A percentile compares a stretch with the other conserved stretches of the same genome.
Conservation (phyloP, 23 red algal species). For the Gracilaria domingensis region DNA sequence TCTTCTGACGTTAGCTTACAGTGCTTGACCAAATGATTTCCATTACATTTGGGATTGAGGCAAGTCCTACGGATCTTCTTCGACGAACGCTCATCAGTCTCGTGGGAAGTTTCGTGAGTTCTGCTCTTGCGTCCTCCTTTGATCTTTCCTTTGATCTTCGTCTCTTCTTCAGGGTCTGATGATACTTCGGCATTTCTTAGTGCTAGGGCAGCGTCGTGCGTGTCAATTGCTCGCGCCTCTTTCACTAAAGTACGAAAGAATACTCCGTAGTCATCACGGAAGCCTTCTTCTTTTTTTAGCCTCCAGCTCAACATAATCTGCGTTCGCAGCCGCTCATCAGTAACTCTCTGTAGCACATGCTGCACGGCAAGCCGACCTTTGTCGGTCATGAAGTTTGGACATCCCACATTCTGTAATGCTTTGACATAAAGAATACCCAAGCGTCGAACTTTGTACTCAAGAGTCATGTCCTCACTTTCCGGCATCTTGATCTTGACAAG, state of each 20-base stretch:
- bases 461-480: background rate
- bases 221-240: background rate
- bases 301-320: background rate
- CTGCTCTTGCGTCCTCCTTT: too few relatives aligned
- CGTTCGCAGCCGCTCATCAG: background rate
- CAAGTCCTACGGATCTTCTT: background rate
- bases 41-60: constrained; percentile 38
- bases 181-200: too few relatives aligned
- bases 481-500: background rate
- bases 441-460: background rate
- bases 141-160: too few relatives aligned
- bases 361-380: background rate
- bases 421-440: background rate
- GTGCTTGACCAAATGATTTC: background rate
- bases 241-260: background rate
- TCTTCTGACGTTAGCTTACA: background rate
- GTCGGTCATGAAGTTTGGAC: too few relatives aligned
- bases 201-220: too few relatives aligned
- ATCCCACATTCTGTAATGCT: background rate
- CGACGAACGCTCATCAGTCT: too few relatives aligned
- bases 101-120: too few relatives aligned
- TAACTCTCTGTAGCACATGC: too few relatives aligned
- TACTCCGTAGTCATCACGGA: background rate
- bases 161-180: too few relatives aligned
- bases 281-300: background rate